Evolutionary conservation across 2,329 filamentous ascomycete genomes (phyloP), one percentile per base, ranked within the genome.

Genomic region (Colletotrichum endophyticum): DNA sequence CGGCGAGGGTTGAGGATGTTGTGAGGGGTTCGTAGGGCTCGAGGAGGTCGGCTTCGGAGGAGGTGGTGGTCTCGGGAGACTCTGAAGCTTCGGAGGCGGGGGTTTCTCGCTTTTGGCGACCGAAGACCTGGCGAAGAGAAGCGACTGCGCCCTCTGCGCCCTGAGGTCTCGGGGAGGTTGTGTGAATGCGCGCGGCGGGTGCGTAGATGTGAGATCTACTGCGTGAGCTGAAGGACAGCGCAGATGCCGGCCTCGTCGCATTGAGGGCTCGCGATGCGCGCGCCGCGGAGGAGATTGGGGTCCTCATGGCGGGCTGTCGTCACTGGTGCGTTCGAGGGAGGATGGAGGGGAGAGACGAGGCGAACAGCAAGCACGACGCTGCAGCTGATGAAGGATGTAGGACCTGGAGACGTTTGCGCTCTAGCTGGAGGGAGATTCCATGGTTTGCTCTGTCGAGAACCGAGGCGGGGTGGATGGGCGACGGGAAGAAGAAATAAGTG

Each of bases 91-190:
- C 44, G 44, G n/a, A 22, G 15, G 56, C 56, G 56, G 0, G 13
- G 56, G 15, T 6, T 59, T 27, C 22, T 27, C 15, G 56, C 56
- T 19, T 59, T 59, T 0, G 15, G 1, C 25, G 27, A 22, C 28
- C 5, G 56, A 59, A 30, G 56, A 27, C 12, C 27, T 25, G 56
- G 56, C 25, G 25, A 2, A 53, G 44, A 0, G 44, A 53, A 0
- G 44, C 44, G 44, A 22, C 44, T 15, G 27, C 28, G 12, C 36
- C 28, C 36, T 70, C 28, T 27, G 32, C 16, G 56, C 64, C 57
- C 30, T 74, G 63, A 15, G 66, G 34, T n/a, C 74, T 73, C 8
- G n/a, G 25, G 22, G 70, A 66, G 25, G 71, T 76, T 8, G 74
- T 75, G 19, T 76, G 74, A 11, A 76, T 61, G 16, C 59, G 12